Conservation (phyloP, 768 basidiomycete genomes). For the Kwoniella sp. region DNA sequence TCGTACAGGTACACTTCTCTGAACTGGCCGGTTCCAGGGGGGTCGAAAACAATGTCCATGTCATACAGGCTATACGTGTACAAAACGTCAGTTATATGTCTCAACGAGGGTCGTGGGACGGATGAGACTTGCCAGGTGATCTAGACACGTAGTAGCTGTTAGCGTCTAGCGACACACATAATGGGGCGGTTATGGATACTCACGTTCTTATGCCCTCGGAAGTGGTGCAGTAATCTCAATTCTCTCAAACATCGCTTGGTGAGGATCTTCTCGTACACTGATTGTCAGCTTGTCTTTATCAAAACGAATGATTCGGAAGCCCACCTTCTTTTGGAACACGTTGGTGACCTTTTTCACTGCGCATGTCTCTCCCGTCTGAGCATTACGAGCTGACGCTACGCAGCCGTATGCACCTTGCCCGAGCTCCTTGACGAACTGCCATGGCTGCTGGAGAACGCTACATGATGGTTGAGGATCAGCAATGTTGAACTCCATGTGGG, state of each 20-base stretch:
- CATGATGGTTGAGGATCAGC: not conserved
- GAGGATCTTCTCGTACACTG: no score
- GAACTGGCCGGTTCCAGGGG: conserved; percentile 74
- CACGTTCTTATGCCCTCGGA: conserved; percentile 98
- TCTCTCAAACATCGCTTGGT: conserved; percentile 96
- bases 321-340: conserved; percentile 55
- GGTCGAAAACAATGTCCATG: conserved; percentile 95
- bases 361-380: conserved; percentile 55
- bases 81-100: conserved; percentile 2
- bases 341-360: conserved; percentile 55
- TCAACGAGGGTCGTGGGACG: not conserved
- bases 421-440: conserved; percentile 90
- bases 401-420: conserved; percentile 95
- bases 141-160: conserved; percentile 6
- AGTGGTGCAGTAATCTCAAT: conserved; percentile 88
- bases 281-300: no score
- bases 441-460: conserved; percentile 50
- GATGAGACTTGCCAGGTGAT: conserved; percentile 32
- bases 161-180: conserved; percentile 2
- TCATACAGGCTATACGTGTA: conserved; percentile 69
- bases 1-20: conserved; percentile 91
- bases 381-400: conserved; percentile 63
- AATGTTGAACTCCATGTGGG: not conserved
- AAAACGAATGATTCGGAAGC: not conserved
- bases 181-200: conserved; percentile 32